phyloP scores from a whole-genome alignment of 129 eudicot species.

The Centrapalus pauciflorus region DNA sequence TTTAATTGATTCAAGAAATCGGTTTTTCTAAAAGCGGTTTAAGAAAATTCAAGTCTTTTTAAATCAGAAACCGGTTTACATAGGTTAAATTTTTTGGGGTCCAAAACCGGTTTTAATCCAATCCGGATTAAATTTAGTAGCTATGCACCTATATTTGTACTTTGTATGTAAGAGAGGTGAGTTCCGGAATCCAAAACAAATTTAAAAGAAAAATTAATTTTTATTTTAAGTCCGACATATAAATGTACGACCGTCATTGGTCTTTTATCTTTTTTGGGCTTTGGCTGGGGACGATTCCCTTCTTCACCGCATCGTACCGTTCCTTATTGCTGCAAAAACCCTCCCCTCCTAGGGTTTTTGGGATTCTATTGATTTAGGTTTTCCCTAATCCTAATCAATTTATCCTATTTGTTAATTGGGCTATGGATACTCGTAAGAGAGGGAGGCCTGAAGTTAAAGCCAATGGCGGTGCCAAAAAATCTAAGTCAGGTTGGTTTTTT shows the following conservation, averaged over 20 bases:
- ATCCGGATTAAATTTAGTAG: too few relatives aligned
- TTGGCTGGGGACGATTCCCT: too few relatives aligned
- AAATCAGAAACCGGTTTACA: too few relatives aligned
- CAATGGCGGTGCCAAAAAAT: conserved; percentile 60
- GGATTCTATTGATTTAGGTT: background rate
- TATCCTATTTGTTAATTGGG: background rate
- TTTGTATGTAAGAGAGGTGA: too few relatives aligned
- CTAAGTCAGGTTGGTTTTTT: conserved; percentile 37
- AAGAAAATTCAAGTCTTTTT: too few relatives aligned
- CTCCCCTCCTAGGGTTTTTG: conserved; percentile 2
- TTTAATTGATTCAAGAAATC: too few relatives aligned
- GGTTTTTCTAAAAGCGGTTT: too few relatives aligned
- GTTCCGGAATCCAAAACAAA: background rate
- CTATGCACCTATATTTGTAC: too few relatives aligned
- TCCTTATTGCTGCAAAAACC: background rate
- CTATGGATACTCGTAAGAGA: conserved; percentile 56
- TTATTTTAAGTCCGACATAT: conserved; percentile 1
- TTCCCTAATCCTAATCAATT: background rate
- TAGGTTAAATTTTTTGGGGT: too few relatives aligned
- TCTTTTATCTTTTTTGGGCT: background rate
- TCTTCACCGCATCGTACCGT: too few relatives aligned
- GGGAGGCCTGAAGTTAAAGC: conserved; percentile 35
- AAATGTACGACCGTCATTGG: background rate
- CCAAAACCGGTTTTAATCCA: too few relatives aligned
- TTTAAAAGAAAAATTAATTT: background rate